Evolutionary conservation across 768 basidiomycete species (phyloP).

Genomic region (Tylopilus subfusipes): DNA sequence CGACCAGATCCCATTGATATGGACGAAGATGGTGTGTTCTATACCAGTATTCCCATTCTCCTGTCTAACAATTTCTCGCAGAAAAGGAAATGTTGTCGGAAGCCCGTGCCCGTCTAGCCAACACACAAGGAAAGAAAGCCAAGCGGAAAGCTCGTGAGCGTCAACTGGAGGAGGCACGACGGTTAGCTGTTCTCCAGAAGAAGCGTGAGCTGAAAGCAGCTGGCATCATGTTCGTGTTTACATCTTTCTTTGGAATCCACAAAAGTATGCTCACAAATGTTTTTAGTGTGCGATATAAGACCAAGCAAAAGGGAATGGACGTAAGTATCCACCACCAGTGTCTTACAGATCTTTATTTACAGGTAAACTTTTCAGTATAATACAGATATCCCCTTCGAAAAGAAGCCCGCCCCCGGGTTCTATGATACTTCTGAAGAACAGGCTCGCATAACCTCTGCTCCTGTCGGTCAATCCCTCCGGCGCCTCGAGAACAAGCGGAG

Average conservation of each 20-base stretch:
- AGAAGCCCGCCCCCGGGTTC: slow-evolving; percentile 92
- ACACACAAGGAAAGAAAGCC: slow-evolving; percentile 99
- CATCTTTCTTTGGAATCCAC: not conserved
- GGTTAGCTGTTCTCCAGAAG: slow-evolving; percentile 94
- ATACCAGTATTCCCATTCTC: not conserved
- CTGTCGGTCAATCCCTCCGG: slow-evolving; percentile 85
- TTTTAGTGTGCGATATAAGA: slow-evolving; percentile 82
- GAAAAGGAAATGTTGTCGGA: slow-evolving; percentile 99
- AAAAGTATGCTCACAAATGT: slow-evolving; percentile 1
- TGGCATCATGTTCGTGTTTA: slow-evolving; percentile 78
- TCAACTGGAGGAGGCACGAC: slow-evolving; percentile 92
- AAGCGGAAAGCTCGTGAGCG: slow-evolving; percentile 98
- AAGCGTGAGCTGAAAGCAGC: slow-evolving; percentile 97
- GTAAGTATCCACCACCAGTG: slow-evolving; percentile 42
- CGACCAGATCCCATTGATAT: slow-evolving; percentile 99
- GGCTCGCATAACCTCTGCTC: slow-evolving; percentile 79
- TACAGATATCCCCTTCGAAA: slow-evolving; percentile 97
- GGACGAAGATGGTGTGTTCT: slow-evolving; percentile 89
- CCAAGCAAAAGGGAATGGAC: slow-evolving; percentile 98
- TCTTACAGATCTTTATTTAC: not conserved
- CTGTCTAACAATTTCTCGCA: slow-evolving; percentile 29
- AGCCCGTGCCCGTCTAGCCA: slow-evolving; percentile 94
- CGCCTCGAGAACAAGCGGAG: slow-evolving; percentile 96
- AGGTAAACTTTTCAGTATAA: slow-evolving; percentile 65
- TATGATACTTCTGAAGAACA: slow-evolving; percentile 96